Percentiles rank a stretch among this genome's conserved stretches.
phyloP scores from a whole-genome alignment of 2,329 filamentous ascomycete species.

The Parafenestella ontariensis region DNA sequence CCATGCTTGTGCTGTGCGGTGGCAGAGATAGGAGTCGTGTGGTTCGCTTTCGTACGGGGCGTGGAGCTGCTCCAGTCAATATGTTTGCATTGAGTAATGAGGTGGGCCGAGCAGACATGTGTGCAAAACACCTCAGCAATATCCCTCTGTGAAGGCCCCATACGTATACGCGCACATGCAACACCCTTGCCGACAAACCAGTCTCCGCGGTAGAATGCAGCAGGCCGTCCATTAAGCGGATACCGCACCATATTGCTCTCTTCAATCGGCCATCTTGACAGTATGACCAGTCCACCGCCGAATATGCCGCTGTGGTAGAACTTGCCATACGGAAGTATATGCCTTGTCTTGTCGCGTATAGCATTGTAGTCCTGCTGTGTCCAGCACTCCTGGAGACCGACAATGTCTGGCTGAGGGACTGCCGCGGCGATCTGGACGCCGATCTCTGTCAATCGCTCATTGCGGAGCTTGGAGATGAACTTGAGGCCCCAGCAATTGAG shows the following conservation, averaged over 20 bases:
- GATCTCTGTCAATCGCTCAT: slow-evolving; percentile 81
- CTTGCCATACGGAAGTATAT: slow-evolving; percentile 86
- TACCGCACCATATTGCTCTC: slow-evolving; percentile 87
- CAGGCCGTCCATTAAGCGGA: slow-evolving; percentile 90
- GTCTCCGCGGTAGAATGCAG: slow-evolving; percentile 91
- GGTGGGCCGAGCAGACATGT: slow-evolving; percentile 62
- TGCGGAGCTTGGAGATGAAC: slow-evolving; percentile 78
- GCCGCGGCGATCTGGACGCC: slow-evolving; percentile 76
- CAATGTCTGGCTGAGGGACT: slow-evolving; percentile 77
- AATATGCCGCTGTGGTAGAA: slow-evolving; percentile 92
- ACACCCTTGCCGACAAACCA: slow-evolving; percentile 98
- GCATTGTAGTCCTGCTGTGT: slow-evolving; percentile 81
- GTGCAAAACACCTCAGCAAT: slow-evolving; percentile 91
- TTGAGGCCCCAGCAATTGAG: slow-evolving; percentile 98
- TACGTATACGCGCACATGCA: slow-evolving; percentile 79
- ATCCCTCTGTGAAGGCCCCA: slow-evolving; percentile 69
- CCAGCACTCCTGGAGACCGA: slow-evolving; percentile 96
- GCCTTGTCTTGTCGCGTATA: slow-evolving; percentile 75
- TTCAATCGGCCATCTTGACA: slow-evolving; percentile 91
- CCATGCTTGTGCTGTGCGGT: slow-evolving; percentile 93
- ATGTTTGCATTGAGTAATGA: slow-evolving; percentile 14
- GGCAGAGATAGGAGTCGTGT: slow-evolving; percentile 85
- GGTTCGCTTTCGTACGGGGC: slow-evolving; percentile 84
- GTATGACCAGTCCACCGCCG: slow-evolving; percentile 85
- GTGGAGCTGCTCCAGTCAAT: slow-evolving; percentile 67